phyloP scores from a whole-genome alignment of 192 early-diverging fungal species.

The Umbelopsis vinacea region DNA sequence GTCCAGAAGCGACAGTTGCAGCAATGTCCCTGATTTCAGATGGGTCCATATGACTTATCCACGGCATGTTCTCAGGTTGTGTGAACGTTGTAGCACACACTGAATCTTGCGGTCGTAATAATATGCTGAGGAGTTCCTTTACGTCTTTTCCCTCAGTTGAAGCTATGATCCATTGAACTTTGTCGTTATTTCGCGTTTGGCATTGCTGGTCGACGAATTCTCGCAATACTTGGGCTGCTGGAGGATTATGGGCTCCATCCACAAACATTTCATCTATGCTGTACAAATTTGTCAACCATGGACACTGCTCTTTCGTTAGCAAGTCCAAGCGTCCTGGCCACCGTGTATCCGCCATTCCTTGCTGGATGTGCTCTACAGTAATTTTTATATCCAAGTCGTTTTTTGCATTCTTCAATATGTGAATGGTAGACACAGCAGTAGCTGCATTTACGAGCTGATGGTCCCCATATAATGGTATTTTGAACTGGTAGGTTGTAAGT shows the following conservation, averaged over 20 bases:
- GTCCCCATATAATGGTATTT: constrained; percentile 68
- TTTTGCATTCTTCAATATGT: constrained; percentile 44
- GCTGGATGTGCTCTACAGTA: constrained; percentile 15
- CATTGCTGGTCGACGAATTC: constrained; percentile 62
- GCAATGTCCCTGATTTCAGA: constrained; percentile 46
- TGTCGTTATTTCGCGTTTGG: neutral
- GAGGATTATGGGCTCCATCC: constrained; percentile 92
- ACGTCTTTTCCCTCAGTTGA: constrained; percentile 74
- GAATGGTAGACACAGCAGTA: constrained; percentile 69
- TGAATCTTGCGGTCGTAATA: constrained; percentile 62
- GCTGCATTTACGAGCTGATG: constrained; percentile 84
- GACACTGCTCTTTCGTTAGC: constrained; percentile 27
- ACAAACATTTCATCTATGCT: constrained; percentile 63
- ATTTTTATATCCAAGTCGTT: neutral
- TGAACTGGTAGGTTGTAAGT: neutral
- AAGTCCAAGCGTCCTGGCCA: constrained; percentile 91
- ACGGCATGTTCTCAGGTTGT: constrained; percentile 84
- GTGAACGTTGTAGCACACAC: constrained; percentile 76
- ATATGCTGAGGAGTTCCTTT: constrained; percentile 56
- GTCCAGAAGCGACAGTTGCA: constrained; percentile 6
- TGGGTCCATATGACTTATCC: constrained; percentile 68
- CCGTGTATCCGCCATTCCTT: constrained; percentile 67
- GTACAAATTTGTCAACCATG: constrained; percentile 13
- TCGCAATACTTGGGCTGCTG: constrained; percentile 68
- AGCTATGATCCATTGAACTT: constrained; percentile 79